Percentiles rank a stretch among this genome's conserved stretches.
Conservation (phyloP, 2,329 filamentous ascomycete genomes). For the Hawksworthiomyces lignivorus region DNA sequence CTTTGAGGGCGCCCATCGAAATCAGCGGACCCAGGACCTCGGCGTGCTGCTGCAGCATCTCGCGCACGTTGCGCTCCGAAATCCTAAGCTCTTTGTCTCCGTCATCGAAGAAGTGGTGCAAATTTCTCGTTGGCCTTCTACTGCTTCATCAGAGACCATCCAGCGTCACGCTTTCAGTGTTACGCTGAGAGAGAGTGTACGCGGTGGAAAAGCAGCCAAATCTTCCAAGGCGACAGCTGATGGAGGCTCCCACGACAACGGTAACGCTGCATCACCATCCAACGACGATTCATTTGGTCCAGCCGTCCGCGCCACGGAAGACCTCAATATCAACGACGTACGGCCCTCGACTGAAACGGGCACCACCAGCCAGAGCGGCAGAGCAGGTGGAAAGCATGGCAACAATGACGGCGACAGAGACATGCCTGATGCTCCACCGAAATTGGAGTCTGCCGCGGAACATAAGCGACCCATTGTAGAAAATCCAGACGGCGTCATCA, state of each 20-base stretch:
- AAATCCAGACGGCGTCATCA: conserved; percentile 88
- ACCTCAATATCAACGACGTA: conserved; percentile 42
- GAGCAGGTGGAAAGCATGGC: neutral
- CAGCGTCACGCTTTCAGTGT: conserved; percentile 6
- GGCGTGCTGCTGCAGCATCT: conserved; percentile 67
- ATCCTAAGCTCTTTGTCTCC: conserved; percentile 79
- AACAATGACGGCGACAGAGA: conserved; percentile 38
- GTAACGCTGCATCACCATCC: neutral
- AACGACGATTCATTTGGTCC: conserved; percentile 35
- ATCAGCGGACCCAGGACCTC: conserved; percentile 57
- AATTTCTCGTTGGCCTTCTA: conserved; percentile 51
- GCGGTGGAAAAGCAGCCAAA: neutral
- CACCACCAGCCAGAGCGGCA: neutral
- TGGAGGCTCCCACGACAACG: too few species aligned
- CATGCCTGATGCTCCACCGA: conserved; percentile 58
- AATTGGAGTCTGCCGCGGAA: conserved; percentile 53
- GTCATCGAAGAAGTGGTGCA: conserved; percentile 79
- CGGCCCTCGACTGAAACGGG: conserved; percentile 52
- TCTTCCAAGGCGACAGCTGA: too few species aligned
- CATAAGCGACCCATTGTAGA: conserved; percentile 78
- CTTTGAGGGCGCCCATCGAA: conserved; percentile 54
- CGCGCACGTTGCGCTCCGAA: conserved; percentile 71
- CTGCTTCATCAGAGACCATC: neutral
- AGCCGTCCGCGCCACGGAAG: conserved; percentile 36
- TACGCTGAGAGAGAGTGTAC: conserved; percentile 2